A percentile compares a stretch with the other conserved stretches of the same genome.
phyloP scores from a whole-genome alignment of 805 yeast genomes.

The Metschnikowia bowlesiae region DNA sequence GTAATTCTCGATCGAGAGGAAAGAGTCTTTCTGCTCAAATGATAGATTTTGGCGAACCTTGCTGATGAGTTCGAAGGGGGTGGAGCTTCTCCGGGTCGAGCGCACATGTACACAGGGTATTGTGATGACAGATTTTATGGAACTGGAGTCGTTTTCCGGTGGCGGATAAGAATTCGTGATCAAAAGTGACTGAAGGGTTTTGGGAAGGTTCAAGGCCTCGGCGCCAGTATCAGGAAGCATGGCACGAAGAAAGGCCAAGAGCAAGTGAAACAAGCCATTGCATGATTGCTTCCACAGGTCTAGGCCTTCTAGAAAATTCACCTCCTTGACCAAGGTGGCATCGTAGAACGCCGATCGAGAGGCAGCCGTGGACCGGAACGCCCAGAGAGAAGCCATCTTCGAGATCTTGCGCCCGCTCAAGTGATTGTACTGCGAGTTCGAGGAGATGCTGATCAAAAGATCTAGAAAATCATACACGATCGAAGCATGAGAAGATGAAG shows the following conservation, averaged over 20 bases:
- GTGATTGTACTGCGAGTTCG: constrained; percentile 73
- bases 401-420: constrained; percentile 77
- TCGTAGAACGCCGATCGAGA: constrained; percentile 31
- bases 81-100: constrained; percentile 45
- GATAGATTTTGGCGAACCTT: constrained; percentile 48
- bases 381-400: constrained; percentile 86
- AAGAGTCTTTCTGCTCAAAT: constrained; percentile 66
- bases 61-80: constrained; percentile 55
- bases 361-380: constrained; percentile 43
- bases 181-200: constrained; percentile 58
- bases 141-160: constrained; percentile 29
- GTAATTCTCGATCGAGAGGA: constrained; percentile 73
- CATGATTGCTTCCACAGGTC: constrained; percentile 76
- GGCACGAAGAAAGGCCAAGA: constrained; percentile 71
- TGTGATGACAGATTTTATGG: constrained; percentile 37
- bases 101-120: constrained; percentile 62
- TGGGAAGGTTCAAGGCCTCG: constrained; percentile 57
- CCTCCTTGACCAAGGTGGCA: constrained; percentile 32
- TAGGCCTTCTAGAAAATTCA: constrained; percentile 61
- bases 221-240: constrained; percentile 67
- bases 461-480: constrained; percentile 87
- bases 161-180: constrained; percentile 65
- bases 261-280: constrained; percentile 79
- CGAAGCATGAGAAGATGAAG: constrained; percentile 83
- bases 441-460: constrained; percentile 67